Base-by-base conservation (phyloP, 345 rosid genomes). In the Pugionium dolabratum region DNA sequence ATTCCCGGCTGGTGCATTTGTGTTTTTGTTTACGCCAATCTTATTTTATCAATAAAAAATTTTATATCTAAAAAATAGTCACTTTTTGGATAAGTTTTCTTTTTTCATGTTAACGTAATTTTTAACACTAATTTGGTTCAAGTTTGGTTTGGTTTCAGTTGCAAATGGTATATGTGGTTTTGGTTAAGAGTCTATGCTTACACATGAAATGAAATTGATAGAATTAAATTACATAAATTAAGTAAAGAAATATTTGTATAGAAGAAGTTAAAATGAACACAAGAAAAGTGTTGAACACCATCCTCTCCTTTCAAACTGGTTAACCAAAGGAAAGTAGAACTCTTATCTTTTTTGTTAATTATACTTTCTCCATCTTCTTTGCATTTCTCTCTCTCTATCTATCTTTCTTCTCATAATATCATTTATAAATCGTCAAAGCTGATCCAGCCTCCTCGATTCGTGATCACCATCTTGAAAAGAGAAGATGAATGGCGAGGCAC, bases 1-100 rank as follows among this genome's bases (percentile, higher is more conserved):
- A 82, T 79, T 80, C 79, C 84, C 89, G 80, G 84, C 87, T 80
- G 85, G 82, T 80, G 86, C 86, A 65, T 3, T 0, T 37, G 6
- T 37, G 5, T 34, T 34, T 34, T 34, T 37, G 4, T 37, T 37
- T 7, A 4, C 18, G 18, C 18, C 18, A 18, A 18, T 18, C 18
- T 18, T 18, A 18, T 18, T 18, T 18, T 18, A 18, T 18, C 0
- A 18, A 18, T 18, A 18, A 18, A 18, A 18, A 18, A 18, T 18
- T 18, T 18, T 18, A 18, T 18, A 32, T 32, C 4, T 32, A 32
- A 32, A 2, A 2, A 2, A 32, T 32, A 32, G 34, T 4, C 34
- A 32, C 34, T 32, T 32, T 4, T 32, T 32, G 34, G 34, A 32
- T 32, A 32, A 2, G 34, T 32, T 32, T 32, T 32, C 34, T 32